Percentiles rank a stretch among this genome's conserved stretches.
Evolutionary conservation across 768 basidiomycete genomes (phyloP).

Genomic region (Daedaleopsis nitida): DNA sequence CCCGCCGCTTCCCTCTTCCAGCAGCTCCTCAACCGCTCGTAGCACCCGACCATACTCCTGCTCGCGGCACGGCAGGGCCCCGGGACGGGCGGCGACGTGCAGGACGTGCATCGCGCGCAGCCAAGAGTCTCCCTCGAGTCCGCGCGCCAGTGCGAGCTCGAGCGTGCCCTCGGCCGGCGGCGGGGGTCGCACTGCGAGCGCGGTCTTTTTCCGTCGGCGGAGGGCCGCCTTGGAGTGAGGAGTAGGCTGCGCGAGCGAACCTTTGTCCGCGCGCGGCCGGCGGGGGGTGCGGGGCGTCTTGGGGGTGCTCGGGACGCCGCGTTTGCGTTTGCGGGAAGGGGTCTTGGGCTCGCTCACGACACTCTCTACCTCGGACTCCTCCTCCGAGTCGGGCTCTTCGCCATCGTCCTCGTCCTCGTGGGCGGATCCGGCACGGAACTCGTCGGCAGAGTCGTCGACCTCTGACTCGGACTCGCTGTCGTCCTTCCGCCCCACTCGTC

Average conservation of each 20-base stretch:
- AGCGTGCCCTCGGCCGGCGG: constrained; percentile 35
- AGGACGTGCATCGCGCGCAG: constrained; percentile 86
- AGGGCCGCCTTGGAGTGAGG: constrained; percentile 77
- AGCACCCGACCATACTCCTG: constrained; percentile 80
- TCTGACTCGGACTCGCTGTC: constrained; percentile 6
- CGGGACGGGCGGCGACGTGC: constrained; percentile 92
- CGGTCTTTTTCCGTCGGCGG: constrained; percentile 44
- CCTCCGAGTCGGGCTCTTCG: constrained; percentile 17
- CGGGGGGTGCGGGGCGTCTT: constrained; percentile 21
- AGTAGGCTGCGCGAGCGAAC: constrained; percentile 60
- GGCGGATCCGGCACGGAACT: constrained; percentile 2
- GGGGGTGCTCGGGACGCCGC: constrained; percentile 22
- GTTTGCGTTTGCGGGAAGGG: constrained; percentile 57
- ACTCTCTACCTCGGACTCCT: not conserved
- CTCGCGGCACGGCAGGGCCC: constrained; percentile 85
- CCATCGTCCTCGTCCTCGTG: constrained; percentile 10
- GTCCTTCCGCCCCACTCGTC: constrained; percentile 11
- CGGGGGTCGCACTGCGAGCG: constrained; percentile 39
- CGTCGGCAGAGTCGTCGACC: constrained; percentile 16
- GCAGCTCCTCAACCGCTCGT: constrained; percentile 74
- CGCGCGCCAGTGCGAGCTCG: constrained; percentile 32
- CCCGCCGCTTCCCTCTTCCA: constrained; percentile 93
- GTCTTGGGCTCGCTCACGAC: constrained; percentile 42
- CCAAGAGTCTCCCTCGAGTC: constrained; percentile 61
- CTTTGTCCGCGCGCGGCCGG: constrained; percentile 24